Conservation (phyloP, 495 filamentous ascomycete species). For the Trichoderma parareesei region DNA sequence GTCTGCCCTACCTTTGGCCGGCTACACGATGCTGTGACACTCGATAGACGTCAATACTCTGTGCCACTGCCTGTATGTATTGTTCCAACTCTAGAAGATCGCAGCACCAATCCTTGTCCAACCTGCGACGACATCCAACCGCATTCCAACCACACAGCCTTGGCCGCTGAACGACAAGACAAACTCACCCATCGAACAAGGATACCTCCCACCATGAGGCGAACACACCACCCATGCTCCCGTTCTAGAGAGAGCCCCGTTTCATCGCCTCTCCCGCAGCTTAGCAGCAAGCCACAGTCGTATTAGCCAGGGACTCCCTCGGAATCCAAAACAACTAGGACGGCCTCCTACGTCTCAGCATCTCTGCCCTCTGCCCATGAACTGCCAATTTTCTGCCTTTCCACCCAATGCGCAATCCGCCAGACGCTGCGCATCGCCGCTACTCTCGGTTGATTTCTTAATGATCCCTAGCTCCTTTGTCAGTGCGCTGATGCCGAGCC, state of each 20-base stretch:
- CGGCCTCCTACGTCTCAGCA: conserved; percentile 5
- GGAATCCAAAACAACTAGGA: conserved; percentile 14
- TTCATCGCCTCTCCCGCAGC: neutral
- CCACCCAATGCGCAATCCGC: neutral
- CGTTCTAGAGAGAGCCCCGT: neutral
- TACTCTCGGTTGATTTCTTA: neutral
- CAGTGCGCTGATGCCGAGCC: neutral
- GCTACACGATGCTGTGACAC: too few relatives aligned
- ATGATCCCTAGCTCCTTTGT: neutral
- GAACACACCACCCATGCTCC: too few relatives aligned
- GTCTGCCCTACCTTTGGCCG: too few relatives aligned
- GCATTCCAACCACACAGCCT: neutral
- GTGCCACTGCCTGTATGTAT: too few relatives aligned
- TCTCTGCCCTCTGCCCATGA: conserved; percentile 4
- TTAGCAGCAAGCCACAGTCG: conserved; percentile 12
- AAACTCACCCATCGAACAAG: neutral
- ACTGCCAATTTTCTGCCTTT: neutral
- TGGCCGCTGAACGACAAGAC: neutral
- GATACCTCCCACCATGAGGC: neutral
- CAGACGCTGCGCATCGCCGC: neutral
- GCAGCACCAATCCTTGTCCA: too few relatives aligned
- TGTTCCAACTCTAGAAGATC: too few relatives aligned
- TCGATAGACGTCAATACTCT: too few relatives aligned
- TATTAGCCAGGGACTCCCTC: conserved; percentile 10
- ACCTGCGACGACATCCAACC: too few relatives aligned